Base-by-base conservation (phyloP, 495 filamentous ascomycete species). In the Sporormia fimetaria region DNA sequence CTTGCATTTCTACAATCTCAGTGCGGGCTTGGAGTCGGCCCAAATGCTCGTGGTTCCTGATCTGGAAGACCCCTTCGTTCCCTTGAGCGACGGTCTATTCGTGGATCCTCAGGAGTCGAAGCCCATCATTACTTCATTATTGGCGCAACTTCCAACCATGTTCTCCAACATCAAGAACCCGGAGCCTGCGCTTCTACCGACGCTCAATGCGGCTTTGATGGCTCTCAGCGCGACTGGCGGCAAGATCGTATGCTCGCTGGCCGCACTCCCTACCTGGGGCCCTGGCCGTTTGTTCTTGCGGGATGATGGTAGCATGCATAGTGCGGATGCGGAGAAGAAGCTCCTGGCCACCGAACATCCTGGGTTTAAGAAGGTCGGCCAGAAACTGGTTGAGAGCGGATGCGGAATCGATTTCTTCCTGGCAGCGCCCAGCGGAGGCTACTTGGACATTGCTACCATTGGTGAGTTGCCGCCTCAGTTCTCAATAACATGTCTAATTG, bases 1-100 rank as follows among this genome's bases (percentile, higher is more conserved):
- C 49, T 78, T 96, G 21, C 90, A 99, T 52, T 99, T 94, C 57
- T 99, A 94, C 67, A 95, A 95, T 55, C 76, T 92, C 52, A 83
- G 78, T 55, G 75, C 84, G 14, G 65, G 74, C 21, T 64, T 94
- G 20, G 83, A 93, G 33, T 76, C 85, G 64, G 83, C 90, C 4
- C 90, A 99, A 55, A 95, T 96, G 88, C 76, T 96, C 67, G 87
- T 96, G 12, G 94, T 96, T 86, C 83, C 90, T 7, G 90, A 99
- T 57, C 73, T 99, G 40, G 86, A 99, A 49, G 90, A 99, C 49
- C 88, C 90, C 0, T 99, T 99, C 58, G 80, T 95, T 6, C 90
- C 92, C 30, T 66, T 96, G 11, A 84, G 81, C 48, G 81, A 94
- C 33, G 87, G 87, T 7, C 67, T 96, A 3, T 95, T 99, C 61